Conservation (phyloP, 1,284 basidiomycete species). For the Vanrija pseudolonga region DNA sequence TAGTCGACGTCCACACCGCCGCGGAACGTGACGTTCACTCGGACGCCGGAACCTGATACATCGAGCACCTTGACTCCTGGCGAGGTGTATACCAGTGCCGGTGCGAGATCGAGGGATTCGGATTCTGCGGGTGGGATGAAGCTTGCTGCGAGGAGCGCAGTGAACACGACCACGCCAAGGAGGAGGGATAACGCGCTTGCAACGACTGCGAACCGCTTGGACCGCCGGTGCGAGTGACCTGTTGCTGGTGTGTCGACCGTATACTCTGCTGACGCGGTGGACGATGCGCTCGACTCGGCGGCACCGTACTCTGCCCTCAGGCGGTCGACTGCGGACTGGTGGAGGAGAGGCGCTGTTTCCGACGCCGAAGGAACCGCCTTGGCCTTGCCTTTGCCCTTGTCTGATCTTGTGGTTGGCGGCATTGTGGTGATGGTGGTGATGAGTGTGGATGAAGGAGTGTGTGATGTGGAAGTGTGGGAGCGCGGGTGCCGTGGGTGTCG, state of each 20-base stretch:
- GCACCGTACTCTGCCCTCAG: too few relatives aligned
- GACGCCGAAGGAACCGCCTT: conserved; percentile 6
- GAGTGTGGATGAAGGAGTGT: not conserved
- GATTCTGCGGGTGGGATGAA: conserved; percentile 16
- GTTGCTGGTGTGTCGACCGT: conserved; percentile 1
- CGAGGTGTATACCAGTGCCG: conserved; percentile 5
- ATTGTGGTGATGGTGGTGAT: not conserved
- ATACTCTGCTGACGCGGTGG: not conserved
- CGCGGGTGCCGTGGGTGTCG: not conserved
- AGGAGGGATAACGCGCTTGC: conserved; percentile 27
- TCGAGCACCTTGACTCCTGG: conserved; percentile 34
- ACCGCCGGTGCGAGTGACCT: not conserved
- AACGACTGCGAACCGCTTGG: conserved; percentile 10
- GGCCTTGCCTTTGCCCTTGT: conserved; percentile 17
- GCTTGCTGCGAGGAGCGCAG: conserved; percentile 29
- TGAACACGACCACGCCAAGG: conserved; percentile 25
- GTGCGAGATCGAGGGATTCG: not conserved
- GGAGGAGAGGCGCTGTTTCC: conserved; percentile 19
- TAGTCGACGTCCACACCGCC: conserved; percentile 42
- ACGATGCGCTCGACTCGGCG: not conserved
- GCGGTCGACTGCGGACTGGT: not conserved
- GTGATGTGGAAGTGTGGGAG: not conserved
- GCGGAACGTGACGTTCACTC: conserved; percentile 33
- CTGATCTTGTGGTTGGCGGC: not conserved
- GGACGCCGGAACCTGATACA: conserved; percentile 38